Base-by-base conservation (phyloP, 345 rosid genomes). In the Carallia brachiata region DNA sequence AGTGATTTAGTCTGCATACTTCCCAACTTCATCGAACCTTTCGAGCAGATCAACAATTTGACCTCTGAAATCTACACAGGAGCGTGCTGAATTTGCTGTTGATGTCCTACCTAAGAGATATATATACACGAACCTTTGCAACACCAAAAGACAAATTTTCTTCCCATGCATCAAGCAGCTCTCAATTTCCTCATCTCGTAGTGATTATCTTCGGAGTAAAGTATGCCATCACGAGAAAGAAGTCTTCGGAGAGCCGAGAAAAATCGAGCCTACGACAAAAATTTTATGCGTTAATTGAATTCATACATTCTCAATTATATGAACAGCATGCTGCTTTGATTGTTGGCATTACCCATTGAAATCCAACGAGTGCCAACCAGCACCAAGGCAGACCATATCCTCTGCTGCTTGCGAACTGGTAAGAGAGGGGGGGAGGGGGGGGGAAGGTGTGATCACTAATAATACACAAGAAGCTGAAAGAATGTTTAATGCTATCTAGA, bases 191-290 rank as follows among this genome's bases (percentile, higher is more conserved):
- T 76, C 39, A 66, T 16, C 39, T 75, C 62, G 62, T 68, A 71
- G n/a, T 6, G 71, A 61, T 70, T 27, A 37, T 80, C 86, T 66
- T 82, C 77, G 1, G 83, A 71, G 67, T 67, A 74, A 28, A 87
- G 80, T 53, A 83, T 52, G 62, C 92, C 86, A 3, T 70, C 62
- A 6, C 61, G 71, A 17, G 80, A 77, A 30, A 71, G 75, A 67
- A 77, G 80, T 36, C 80, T 72, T 8, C 39, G 57, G 6, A 65
- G 47, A 36, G 72, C 59, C 8, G 63, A 63, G 34, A 67, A 67
- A 44, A 77, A 71, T 13, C 73, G 72, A 27, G 76, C 62, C 80
- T 77, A 69, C 8, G 37, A 65, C 62, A 23, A 19, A 50, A 36
- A 10, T 3, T 30, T 61, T 39, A 32, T 3, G 13, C 40, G n/a